Conservation (phyloP, 176 grass and related monocot genomes). For the Aegilops longissima region DNA sequence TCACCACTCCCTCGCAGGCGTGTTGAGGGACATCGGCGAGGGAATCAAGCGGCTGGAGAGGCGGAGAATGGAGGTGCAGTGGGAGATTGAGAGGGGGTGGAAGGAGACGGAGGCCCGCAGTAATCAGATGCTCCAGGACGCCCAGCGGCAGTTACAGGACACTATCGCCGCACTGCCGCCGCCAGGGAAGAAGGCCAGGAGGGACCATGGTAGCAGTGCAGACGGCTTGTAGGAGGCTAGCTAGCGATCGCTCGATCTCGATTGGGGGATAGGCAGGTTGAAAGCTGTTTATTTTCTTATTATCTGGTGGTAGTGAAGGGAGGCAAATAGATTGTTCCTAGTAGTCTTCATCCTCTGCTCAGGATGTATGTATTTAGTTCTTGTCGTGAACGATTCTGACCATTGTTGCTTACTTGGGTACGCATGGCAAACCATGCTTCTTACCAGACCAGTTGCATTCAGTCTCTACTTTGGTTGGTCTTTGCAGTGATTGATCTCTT, state of each 20-base stretch:
- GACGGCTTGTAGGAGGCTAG: slow-evolving; percentile 12
- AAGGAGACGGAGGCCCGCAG: slow-evolving; percentile 74
- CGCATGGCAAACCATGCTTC: background rate
- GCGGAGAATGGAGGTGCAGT: slow-evolving; percentile 68
- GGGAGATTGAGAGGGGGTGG: slow-evolving; percentile 77
- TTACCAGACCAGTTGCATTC: background rate
- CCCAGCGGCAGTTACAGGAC: slow-evolving; percentile 56
- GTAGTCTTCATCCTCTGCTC: slow-evolving; percentile 3
- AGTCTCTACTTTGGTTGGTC: background rate
- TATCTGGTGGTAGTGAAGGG: background rate
- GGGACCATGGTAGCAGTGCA: slow-evolving; percentile 40
- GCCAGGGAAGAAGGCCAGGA: slow-evolving; percentile 69
- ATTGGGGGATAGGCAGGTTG: background rate
- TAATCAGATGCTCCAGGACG: slow-evolving; percentile 59
- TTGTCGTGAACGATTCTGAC: background rate
- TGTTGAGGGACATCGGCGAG: slow-evolving; percentile 65
- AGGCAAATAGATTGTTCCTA: background rate
- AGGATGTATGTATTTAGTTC: slow-evolving; percentile 24
- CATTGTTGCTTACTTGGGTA: background rate
- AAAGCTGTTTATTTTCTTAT: slow-evolving; percentile 20
- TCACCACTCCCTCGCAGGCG: background rate
- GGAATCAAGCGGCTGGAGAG: slow-evolving; percentile 70
- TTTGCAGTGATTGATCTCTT: background rate
- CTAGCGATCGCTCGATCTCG: background rate
- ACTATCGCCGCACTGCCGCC: slow-evolving; percentile 28